These are phyloP conservation scores for Sarocladiaceae sp. DNA, from an alignment of 2,329 filamentous ascomycete genomes.

Conservation along the genomic window DNA sequence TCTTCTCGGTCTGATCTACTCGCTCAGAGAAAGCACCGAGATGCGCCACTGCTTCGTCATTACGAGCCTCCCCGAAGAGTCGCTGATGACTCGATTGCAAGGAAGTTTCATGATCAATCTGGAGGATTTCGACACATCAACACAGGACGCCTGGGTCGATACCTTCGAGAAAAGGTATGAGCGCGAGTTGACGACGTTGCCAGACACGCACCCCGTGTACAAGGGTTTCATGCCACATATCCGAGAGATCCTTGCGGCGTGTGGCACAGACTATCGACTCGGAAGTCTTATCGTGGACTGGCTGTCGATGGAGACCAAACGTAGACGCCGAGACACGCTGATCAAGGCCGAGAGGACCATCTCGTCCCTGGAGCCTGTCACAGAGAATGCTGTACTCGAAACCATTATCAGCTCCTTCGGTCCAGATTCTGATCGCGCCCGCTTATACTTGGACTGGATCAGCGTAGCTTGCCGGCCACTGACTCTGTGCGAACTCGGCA, in stretches of 20 bases:
- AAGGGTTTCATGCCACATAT: not conserved
- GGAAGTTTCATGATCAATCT: constrained; percentile 2
- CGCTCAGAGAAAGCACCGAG: not conserved
- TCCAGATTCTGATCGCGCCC: not conserved
- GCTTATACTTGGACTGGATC: not conserved
- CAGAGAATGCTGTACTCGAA: not conserved
- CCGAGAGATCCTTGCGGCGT: not conserved
- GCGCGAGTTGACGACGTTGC: not conserved
- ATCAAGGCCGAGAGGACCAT: not conserved
- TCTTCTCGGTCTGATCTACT: constrained; percentile 1
- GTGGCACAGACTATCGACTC: constrained; percentile 1
- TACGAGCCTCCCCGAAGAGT: not conserved
- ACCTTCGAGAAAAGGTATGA: constrained; percentile 5
- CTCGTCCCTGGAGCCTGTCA: not conserved
- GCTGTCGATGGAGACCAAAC: not conserved
- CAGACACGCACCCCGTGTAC: not conserved
- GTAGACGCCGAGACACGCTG: not conserved
- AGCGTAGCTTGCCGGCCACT: not conserved
- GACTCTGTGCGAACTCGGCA: not conserved
- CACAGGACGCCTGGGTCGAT: not conserved
- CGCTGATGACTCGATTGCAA: not conserved
- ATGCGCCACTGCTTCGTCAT: constrained; percentile 1
- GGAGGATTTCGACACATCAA: not conserved
- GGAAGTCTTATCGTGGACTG: not conserved
- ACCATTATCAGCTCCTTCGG: constrained; percentile 1